These are phyloP conservation scores for Melampsora abietis-canadensis DNA, from an alignment of 1,284 basidiomycete species.

Conservation along the genomic window DNA sequence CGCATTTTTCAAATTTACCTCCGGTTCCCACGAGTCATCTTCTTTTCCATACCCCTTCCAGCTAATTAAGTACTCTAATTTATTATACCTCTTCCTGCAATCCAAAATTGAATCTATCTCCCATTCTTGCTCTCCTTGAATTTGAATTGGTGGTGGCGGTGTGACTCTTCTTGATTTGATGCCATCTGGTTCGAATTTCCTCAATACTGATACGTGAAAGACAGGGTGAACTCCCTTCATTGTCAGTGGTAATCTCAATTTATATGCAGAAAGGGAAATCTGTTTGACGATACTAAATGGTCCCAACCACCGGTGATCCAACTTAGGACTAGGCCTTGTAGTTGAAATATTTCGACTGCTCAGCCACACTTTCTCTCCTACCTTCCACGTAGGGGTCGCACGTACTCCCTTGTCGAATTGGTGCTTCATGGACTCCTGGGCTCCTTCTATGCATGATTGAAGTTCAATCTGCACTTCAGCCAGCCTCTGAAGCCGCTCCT, in stretches of 20 bases:
- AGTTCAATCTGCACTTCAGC: not conserved
- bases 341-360: not conserved
- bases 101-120: slow-evolving; percentile 3
- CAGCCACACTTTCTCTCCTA: not conserved
- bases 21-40: slow-evolving; percentile 9
- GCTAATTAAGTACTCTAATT: not conserved
- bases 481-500: not conserved
- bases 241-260: not conserved
- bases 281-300: not conserved
- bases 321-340: not conserved
- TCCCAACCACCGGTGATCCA: not conserved
- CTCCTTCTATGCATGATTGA: no score
- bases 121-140: not conserved
- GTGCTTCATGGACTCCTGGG: not conserved
- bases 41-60: slow-evolving; percentile 11
- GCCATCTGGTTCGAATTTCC: not conserved
- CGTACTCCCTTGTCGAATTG: not conserved
- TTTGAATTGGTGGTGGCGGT: not conserved
- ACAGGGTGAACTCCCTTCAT: slow-evolving; percentile 6
- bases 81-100: not conserved
- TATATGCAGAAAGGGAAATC: not conserved
- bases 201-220: not conserved
- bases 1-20: not conserved
- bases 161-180: no score
- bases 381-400: not conserved